phyloP scores from a whole-genome alignment of 495 filamentous ascomycete species.

The Xylaria acuta region DNA sequence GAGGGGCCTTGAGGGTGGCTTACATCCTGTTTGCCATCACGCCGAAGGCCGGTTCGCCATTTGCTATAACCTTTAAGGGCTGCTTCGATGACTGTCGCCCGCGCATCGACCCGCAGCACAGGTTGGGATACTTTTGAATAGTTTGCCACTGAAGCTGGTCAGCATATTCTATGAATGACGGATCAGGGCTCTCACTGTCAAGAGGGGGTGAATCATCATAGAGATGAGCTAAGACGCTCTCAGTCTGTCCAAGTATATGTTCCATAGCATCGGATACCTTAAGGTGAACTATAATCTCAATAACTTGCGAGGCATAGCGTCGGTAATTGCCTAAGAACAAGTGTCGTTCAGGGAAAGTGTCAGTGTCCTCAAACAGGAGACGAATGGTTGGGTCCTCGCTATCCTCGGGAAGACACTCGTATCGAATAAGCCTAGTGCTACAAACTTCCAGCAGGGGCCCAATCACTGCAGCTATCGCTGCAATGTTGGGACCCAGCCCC shows the following conservation, averaged over 20 bases:
- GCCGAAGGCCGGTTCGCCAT: conserved; percentile 68
- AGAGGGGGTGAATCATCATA: conserved; percentile 76
- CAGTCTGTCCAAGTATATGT: conserved; percentile 80
- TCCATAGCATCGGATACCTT: conserved; percentile 83
- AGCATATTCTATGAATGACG: conserved; percentile 31
- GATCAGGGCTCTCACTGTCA: conserved; percentile 57
- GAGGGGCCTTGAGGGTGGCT: conserved; percentile 38
- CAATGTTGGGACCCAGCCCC: conserved; percentile 65
- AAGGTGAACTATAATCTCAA: conserved; percentile 81
- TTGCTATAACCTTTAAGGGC: conserved; percentile 86
- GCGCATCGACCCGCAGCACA: conserved; percentile 82
- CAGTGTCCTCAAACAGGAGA: conserved; percentile 89
- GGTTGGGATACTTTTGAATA: conserved; percentile 84
- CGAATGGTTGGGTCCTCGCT: conserved; percentile 78
- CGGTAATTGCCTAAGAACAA: conserved; percentile 98
- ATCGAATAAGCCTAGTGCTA: conserved; percentile 77
- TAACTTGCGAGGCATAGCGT: conserved; percentile 82
- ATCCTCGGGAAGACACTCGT: conserved; percentile 82
- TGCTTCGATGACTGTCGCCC: conserved; percentile 89
- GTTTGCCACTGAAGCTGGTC: conserved; percentile 59
- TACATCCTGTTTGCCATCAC: conserved; percentile 61
- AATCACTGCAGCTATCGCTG: conserved; percentile 68
- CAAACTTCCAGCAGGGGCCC: conserved; percentile 79
- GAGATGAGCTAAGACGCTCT: conserved; percentile 73
- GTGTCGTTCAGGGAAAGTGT: conserved; percentile 92